Conservation (phyloP, 1,284 basidiomycete species). For the Coniophora puteana region DNA sequence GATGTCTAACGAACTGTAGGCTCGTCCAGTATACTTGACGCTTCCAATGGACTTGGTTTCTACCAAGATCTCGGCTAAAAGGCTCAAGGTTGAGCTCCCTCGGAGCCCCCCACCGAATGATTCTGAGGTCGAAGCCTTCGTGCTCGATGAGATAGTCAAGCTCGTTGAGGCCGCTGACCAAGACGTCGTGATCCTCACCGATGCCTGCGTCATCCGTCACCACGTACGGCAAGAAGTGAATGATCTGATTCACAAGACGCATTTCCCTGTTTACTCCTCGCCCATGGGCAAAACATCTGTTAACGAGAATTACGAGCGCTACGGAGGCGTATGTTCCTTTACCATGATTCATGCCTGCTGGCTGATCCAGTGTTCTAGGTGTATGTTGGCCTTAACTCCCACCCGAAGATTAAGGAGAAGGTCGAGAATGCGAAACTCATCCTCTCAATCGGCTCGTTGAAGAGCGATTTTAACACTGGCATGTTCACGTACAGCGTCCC, state of each 20-base stretch:
- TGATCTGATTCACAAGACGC: slow-evolving; percentile 68
- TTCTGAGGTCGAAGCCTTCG: slow-evolving; percentile 61
- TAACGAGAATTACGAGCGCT: slow-evolving; percentile 78
- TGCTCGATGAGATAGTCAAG: slow-evolving; percentile 69
- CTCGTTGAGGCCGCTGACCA: slow-evolving; percentile 60
- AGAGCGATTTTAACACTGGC: slow-evolving; percentile 90
- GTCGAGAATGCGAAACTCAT: slow-evolving; percentile 85
- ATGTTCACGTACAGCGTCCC: slow-evolving; percentile 78
- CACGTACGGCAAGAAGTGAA: slow-evolving; percentile 66
- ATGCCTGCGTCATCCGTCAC: slow-evolving; percentile 86
- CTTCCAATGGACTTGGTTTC: slow-evolving; percentile 85
- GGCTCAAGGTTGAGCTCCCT: slow-evolving; percentile 63
- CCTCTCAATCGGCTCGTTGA: slow-evolving; percentile 77
- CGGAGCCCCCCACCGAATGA: slow-evolving; percentile 50
- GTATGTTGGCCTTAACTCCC: slow-evolving; percentile 79
- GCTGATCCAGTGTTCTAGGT: slow-evolving; percentile 48
- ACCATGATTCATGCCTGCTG: slow-evolving; percentile 1
- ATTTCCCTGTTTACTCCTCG: slow-evolving; percentile 75
- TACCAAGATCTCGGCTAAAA: slow-evolving; percentile 61
- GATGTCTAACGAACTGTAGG: slow-evolving; percentile 37
- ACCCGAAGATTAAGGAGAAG: slow-evolving; percentile 66
- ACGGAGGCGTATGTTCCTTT: slow-evolving; percentile 70
- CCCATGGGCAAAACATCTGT: slow-evolving; percentile 91
- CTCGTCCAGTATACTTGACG: slow-evolving; percentile 85
- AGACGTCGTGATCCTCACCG: slow-evolving; percentile 79